A percentile compares a stretch with the other conserved stretches of the same genome.
These are phyloP conservation scores for Sphaerulina vaccinii DNA, from an alignment of 2,329 filamentous ascomycete species.

Conservation along the genomic window DNA sequence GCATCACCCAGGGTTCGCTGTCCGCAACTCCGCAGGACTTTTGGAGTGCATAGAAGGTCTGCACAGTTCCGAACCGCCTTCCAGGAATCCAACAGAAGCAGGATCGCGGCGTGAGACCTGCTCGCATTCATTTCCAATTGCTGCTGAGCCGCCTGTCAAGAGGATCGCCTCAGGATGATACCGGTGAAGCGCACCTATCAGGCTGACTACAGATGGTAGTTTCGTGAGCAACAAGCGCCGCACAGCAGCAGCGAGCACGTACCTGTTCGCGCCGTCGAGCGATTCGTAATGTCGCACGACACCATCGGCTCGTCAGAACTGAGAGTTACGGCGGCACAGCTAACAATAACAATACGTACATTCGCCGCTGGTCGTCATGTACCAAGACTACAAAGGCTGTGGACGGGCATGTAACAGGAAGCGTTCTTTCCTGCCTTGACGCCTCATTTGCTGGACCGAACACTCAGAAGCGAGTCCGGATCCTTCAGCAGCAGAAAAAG, in stretches of 20 bases:
- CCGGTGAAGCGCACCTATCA: not conserved
- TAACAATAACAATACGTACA: constrained; percentile 5
- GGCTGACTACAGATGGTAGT: not conserved
- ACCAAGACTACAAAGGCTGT: not conserved
- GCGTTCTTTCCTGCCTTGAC: not conserved
- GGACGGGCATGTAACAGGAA: not conserved
- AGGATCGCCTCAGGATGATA: not conserved
- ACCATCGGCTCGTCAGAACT: not conserved
- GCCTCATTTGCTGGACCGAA: constrained; percentile 14
- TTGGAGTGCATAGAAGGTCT: not conserved
- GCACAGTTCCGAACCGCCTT: not conserved
- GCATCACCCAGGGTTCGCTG: constrained; percentile 3
- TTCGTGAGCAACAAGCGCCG: not conserved
- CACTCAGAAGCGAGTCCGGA: constrained; percentile 12
- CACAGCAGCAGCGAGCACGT: constrained; percentile 3
- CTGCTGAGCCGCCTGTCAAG: not conserved
- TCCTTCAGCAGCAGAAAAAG: constrained; percentile 8
- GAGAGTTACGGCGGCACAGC: not conserved
- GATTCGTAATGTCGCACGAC: not conserved
- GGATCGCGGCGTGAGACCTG: not conserved
- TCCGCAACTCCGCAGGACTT: not conserved
- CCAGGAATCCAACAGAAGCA: not conserved
- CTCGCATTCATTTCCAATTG: not conserved
- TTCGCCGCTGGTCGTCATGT: not conserved
- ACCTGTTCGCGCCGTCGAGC: not conserved